Base-by-base conservation (phyloP, 768 basidiomycete species). In the Boletus rex-veris region DNA sequence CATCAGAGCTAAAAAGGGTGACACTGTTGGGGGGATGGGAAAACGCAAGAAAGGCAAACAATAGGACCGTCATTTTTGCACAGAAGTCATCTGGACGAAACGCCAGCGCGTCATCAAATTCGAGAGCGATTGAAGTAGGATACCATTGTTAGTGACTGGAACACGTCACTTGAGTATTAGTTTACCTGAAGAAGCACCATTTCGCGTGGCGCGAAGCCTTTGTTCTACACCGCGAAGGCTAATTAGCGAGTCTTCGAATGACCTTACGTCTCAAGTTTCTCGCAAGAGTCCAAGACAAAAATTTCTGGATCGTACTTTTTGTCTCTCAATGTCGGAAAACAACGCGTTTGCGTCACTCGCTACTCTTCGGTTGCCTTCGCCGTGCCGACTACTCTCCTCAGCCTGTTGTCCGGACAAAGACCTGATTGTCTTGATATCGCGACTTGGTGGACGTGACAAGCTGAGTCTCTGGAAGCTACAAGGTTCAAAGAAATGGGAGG, bases 351-450 rank as follows among this genome's bases (percentile, higher is more conserved):
- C 69, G 40, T 63, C 81, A 30, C 74, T 90, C 50, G 81, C 83
- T 21, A 76, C 74, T 31, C 66, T 87, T 30, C 77, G 76, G 40
- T 70, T 90, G 12, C 80, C 85, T 7, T 73, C 80, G 7, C 73
- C 80, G 30, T 80, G 80, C 50, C 81, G 85, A 38, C 61, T 91
- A 30, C 70, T 88, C 24, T 53, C 74, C 10, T 79, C 83, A 19
- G 82, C 90, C 44, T 91, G 90, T 62, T 90, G 90, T 67, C 89
- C 90, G 9, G 90, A 92, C 73, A 92, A 92, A 68, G 90, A 92
- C 69, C 74, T 92, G 39, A 71, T 91, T 5, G 74, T 85, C 26
- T 72, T 90, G 8, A 73, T 91, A 46, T 84, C 85, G 53, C 79
- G 82, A 28, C 73, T 85, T 24, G 87, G 83, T 31, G 82, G 83